phyloP scores from a whole-genome alignment of 2,329 filamentous ascomycete species.

The Ophiostoma fasciatum region DNA sequence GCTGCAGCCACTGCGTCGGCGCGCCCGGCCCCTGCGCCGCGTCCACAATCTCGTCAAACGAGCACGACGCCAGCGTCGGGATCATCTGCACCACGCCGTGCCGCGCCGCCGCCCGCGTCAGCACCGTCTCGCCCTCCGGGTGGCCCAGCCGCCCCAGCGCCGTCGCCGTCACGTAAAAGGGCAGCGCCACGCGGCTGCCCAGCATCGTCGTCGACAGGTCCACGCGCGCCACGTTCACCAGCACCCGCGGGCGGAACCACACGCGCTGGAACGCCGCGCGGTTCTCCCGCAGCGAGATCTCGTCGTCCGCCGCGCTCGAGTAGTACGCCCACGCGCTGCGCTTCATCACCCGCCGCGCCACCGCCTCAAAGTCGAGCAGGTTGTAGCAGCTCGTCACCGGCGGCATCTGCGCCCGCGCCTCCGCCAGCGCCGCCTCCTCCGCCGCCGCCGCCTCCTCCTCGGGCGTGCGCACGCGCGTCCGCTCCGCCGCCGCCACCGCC shows the following conservation, averaged over 20 bases:
- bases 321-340: slow-evolving; percentile 97
- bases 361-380: slow-evolving; percentile 87
- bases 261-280: slow-evolving; percentile 93
- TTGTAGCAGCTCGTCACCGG: slow-evolving; percentile 82
- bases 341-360: slow-evolving; percentile 85
- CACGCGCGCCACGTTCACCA: slow-evolving; percentile 78
- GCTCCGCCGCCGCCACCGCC: slow-evolving; percentile 47
- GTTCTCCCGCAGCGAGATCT: slow-evolving; percentile 90
- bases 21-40: slow-evolving; percentile 57
- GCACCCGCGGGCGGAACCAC: slow-evolving; percentile 81
- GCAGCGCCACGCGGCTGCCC: slow-evolving; percentile 66
- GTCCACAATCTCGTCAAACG: slow-evolving; percentile 93
- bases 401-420: slow-evolving; percentile 62
- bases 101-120: slow-evolving; percentile 69
- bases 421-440: slow-evolving; percentile 45
- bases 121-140: slow-evolving; percentile 81
- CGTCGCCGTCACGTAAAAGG: slow-evolving; percentile 94
- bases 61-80: slow-evolving; percentile 88
- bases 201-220: slow-evolving; percentile 90
- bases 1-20: slow-evolving; percentile 79
- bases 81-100: slow-evolving; percentile 98
- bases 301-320: slow-evolving; percentile 80
- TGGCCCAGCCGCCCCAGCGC: slow-evolving; percentile 90
- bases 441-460: slow-evolving; percentile 52
- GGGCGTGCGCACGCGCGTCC: slow-evolving; percentile 18